Percentiles rank a stretch among this genome's conserved stretches.
phyloP scores from a whole-genome alignment of 352 stramenopile species.

The Blastocystis sp. region DNA sequence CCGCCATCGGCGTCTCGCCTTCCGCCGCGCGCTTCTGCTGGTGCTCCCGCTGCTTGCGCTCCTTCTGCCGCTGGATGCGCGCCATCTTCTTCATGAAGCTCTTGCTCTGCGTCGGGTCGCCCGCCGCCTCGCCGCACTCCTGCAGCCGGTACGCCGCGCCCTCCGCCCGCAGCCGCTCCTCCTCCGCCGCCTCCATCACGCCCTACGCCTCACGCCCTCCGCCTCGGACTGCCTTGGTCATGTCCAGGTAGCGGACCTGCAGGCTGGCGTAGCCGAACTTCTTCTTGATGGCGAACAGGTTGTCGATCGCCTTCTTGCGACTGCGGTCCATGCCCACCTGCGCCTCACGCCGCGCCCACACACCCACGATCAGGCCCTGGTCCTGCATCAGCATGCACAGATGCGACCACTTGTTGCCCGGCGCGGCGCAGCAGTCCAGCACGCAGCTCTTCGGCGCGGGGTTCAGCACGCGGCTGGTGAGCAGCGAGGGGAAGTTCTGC shows the following conservation, averaged over 20 bases:
- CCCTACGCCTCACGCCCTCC: constrained; percentile 1
- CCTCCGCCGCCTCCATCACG: constrained; percentile 3
- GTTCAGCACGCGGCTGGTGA: constrained; percentile 73
- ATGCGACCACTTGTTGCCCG: constrained; percentile 88
- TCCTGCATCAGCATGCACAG: constrained; percentile 86
- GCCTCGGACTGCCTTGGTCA: constrained; percentile 27
- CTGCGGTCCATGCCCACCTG: constrained; percentile 58
- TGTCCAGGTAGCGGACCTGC: constrained; percentile 54
- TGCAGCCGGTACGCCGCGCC: background rate
- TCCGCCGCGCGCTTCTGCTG: constrained; percentile 8
- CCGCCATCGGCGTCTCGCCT: background rate
- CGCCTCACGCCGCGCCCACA: constrained; percentile 72
- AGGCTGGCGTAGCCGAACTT: constrained; percentile 38
- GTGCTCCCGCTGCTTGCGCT: constrained; percentile 4
- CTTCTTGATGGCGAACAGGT: constrained; percentile 28
- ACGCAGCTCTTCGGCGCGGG: constrained; percentile 79
- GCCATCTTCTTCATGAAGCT: constrained; percentile 40
- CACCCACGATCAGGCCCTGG: constrained; percentile 74
- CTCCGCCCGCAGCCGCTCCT: background rate
- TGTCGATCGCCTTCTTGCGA: constrained; percentile 55
- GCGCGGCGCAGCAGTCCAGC: constrained; percentile 88
- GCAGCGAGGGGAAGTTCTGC: constrained; percentile 71
- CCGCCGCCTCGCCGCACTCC: background rate
- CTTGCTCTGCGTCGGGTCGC: constrained; percentile 29
- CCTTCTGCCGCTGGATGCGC: constrained; percentile 33